Evolutionary conservation across 805 yeast genomes (phyloP).

Genomic region (Jamesozyma jinghongensis): DNA sequence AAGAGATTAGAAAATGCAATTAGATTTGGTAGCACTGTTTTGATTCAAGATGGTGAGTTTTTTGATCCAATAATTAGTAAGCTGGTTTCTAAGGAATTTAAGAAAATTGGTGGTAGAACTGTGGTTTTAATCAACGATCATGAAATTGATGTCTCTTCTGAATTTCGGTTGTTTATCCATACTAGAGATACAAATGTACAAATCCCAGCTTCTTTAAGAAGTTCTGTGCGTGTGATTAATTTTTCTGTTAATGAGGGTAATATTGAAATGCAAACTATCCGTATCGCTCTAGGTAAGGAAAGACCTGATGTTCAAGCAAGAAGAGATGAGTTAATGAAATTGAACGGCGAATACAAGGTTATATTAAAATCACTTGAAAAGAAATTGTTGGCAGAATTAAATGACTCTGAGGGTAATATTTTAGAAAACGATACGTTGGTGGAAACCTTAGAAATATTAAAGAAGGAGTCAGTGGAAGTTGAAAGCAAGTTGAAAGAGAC

Average conservation of each 20-base stretch:
- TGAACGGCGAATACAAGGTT: conserved; percentile 51
- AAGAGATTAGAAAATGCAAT: conserved; percentile 71
- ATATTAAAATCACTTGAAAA: conserved; percentile 49
- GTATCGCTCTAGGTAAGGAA: conserved; percentile 43
- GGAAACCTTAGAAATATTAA: conserved; percentile 53
- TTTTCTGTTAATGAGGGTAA: conserved; percentile 65
- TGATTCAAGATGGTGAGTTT: conserved; percentile 72
- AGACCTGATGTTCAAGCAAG: conserved; percentile 60
- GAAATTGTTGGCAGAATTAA: conserved; percentile 48
- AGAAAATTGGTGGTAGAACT: conserved; percentile 57
- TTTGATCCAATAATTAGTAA: conserved; percentile 67
- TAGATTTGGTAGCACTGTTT: conserved; percentile 68
- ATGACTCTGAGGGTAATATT: conserved; percentile 48
- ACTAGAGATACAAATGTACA: conserved; percentile 46
- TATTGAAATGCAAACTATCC: conserved; percentile 53
- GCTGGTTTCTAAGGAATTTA: conserved; percentile 51
- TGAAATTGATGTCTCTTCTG: conserved; percentile 56
- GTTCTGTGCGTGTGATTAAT: conserved; percentile 57
- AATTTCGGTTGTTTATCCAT: conserved; percentile 51
- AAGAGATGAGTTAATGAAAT: conserved; percentile 42
- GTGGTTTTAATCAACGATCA: conserved; percentile 52
- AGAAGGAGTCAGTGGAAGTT: conserved; percentile 50
- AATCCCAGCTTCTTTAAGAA: conserved; percentile 46
- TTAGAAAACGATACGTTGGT: conserved; percentile 59
- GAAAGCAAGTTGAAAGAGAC: conserved; percentile 48